phyloP scores from a whole-genome alignment of 2,329 filamentous ascomycete genomes.

The Gnomoniopsis sp. region DNA sequence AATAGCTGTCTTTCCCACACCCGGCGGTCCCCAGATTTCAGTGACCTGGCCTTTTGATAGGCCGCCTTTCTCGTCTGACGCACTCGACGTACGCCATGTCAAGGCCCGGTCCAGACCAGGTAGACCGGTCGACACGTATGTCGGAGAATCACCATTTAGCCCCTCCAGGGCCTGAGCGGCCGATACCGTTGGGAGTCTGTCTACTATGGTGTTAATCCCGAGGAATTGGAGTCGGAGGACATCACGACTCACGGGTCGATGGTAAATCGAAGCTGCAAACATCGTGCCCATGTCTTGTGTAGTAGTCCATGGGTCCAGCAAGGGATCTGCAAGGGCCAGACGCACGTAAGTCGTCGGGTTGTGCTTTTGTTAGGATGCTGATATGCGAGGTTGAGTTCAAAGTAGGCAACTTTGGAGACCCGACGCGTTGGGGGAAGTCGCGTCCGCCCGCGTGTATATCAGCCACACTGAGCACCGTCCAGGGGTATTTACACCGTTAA shows the following conservation, averaged over 20 bases:
- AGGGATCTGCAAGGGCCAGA: not conserved
- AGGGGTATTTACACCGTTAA: constrained; percentile 5
- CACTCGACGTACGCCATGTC: constrained; percentile 24
- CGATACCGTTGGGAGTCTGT: constrained; percentile 73
- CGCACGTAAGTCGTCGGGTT: not conserved
- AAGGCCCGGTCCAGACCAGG: constrained; percentile 49
- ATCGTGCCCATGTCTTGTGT: constrained; percentile 57
- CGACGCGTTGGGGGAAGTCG: constrained; percentile 5
- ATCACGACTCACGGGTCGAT: constrained; percentile 44
- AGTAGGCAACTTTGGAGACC: not conserved
- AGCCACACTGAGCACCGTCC: not conserved
- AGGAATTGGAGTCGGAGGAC: constrained; percentile 3
- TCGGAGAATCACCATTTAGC: constrained; percentile 47
- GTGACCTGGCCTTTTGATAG: constrained; percentile 74
- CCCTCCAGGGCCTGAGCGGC: constrained; percentile 69
- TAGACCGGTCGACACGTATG: constrained; percentile 55
- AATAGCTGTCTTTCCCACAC: constrained; percentile 79
- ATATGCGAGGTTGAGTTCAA: not conserved
- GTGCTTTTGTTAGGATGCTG: too few species aligned
- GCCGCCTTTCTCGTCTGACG: constrained; percentile 43
- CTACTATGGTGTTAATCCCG: constrained; percentile 36
- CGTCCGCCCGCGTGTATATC: constrained; percentile 3
- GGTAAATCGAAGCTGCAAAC: constrained; percentile 57
- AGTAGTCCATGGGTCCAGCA: constrained; percentile 50
- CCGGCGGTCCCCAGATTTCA: constrained; percentile 85